Conservation (phyloP, 345 rosid genomes). For the Physaria fendleri region DNA sequence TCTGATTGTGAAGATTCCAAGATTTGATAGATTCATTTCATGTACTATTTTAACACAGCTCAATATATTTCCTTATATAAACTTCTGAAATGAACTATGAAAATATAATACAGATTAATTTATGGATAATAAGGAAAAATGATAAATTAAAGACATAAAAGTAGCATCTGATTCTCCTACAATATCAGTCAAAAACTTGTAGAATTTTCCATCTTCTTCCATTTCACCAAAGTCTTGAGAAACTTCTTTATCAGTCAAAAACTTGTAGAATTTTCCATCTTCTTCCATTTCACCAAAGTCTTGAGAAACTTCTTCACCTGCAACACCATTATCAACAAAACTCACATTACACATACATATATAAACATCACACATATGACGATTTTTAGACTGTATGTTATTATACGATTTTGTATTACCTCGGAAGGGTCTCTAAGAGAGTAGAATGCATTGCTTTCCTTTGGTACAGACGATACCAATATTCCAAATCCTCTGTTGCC, state of each 20-base stretch:
- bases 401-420: slow-evolving; percentile 38
- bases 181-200: slow-evolving; percentile 6
- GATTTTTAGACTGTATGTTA: background rate
- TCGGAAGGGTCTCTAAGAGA: slow-evolving; percentile 76
- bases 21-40: background rate
- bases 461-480: slow-evolving; percentile 71
- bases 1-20: background rate
- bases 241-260: slow-evolving; percentile 72
- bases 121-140: slow-evolving; percentile 21
- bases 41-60: background rate
- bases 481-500: slow-evolving; percentile 70
- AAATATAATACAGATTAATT: background rate
- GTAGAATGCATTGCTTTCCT: slow-evolving; percentile 69
- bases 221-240: slow-evolving; percentile 56
- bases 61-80: background rate
- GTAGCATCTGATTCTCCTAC: slow-evolving; percentile 7
- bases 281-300: slow-evolving; percentile 61
- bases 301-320: slow-evolving; percentile 87
- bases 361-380: background rate
- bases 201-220: slow-evolving; percentile 40
- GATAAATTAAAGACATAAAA: slow-evolving; percentile 5
- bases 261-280: slow-evolving; percentile 17
- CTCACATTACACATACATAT: background rate
- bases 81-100: background rate
- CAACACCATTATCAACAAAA: background rate